phyloP scores from a whole-genome alignment of 192 early-diverging fungal species.

The Rhizoclosmatium sp. region DNA sequence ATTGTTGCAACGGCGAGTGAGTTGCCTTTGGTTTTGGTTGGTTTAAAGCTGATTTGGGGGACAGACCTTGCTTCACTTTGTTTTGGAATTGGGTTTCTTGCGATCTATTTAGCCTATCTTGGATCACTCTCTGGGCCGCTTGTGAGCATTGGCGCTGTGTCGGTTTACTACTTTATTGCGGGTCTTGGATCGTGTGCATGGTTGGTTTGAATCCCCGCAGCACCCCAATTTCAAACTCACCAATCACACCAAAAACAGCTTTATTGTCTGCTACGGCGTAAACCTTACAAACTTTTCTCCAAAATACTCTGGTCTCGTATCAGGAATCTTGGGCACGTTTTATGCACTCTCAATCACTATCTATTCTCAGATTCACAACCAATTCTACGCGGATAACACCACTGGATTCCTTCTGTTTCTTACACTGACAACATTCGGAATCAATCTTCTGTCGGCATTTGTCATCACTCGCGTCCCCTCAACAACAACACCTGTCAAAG shows the following conservation, averaged over 20 bases:
- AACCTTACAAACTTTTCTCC: constrained; percentile 30
- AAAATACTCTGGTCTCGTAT: constrained; percentile 26
- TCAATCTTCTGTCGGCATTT: constrained; percentile 34
- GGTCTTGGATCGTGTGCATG: constrained; percentile 29
- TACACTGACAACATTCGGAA: constrained; percentile 6
- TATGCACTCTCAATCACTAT: constrained; percentile 40
- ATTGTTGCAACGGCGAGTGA: constrained; percentile 20
- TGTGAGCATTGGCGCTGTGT: constrained; percentile 20
- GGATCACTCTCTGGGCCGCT: not conserved
- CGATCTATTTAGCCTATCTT: constrained; percentile 15
- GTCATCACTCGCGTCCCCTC: not conserved
- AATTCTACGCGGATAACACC: not conserved
- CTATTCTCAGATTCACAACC: constrained; percentile 35
- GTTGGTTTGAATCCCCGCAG: not conserved
- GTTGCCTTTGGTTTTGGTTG: not conserved
- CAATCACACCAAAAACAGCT: not conserved
- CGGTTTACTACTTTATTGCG: constrained; percentile 36
- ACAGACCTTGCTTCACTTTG: not conserved
- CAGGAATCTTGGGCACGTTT: constrained; percentile 37
- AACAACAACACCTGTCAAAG: not conserved
- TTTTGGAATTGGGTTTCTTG: constrained; percentile 15
- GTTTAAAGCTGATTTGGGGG: not conserved
- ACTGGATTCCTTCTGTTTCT: constrained; percentile 37
- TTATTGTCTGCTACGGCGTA: constrained; percentile 30
- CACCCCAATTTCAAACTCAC: not conserved